Evolutionary conservation across 768 basidiomycete species (phyloP), one percentile per base, ranked within the genome.

Genomic region (Xerocomus spinulosus): DNA sequence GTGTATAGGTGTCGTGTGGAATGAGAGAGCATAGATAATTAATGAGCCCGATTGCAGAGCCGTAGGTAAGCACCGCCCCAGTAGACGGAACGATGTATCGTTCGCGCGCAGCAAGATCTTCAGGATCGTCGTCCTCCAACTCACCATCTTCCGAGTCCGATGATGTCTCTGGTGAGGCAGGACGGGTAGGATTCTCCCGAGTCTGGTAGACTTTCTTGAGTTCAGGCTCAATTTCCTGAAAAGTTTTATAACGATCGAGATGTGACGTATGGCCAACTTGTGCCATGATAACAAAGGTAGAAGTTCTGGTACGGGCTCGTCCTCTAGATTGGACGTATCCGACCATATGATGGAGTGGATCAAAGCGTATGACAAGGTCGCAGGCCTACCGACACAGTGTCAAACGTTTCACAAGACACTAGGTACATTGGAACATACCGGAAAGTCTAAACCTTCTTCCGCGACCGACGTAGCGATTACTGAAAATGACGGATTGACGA

Each of bases 401-500:
- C 23, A 50, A 38, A 14, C n/a, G 7, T 23, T 40, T 37, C 9
- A 12, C 18, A 30, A 28, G 24, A 28, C 26, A 24, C 21, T 26
- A 25, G 15, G 28, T 45, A 34, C 12, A 24, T 38, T 14, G 30
- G 35, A 32, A 66, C 78, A 46, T 59, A 86, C 85, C 20, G 85
- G 86, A 69, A 95, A 91, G 63, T 95, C 92, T 15, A 95, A 75
- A 0, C 92, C 92, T 70, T 95, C 92, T 66, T 95, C 92, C 0
- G 90, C 92, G 13, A 94, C 90, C 5, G 84, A 83, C 0, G 90
- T 92, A 4, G 90, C 87, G 53, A 93, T 73, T 18, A 93, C 85
- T 82, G 49, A 29, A 49, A 33, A 43, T 25, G 35, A 37, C 14
- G 12, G 4, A 15, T 54, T 18, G 49, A 41, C 12, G 36, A 17